phyloP scores from a whole-genome alignment of 2,329 filamentous ascomycete species.

The Trichoderma simmonsii region DNA sequence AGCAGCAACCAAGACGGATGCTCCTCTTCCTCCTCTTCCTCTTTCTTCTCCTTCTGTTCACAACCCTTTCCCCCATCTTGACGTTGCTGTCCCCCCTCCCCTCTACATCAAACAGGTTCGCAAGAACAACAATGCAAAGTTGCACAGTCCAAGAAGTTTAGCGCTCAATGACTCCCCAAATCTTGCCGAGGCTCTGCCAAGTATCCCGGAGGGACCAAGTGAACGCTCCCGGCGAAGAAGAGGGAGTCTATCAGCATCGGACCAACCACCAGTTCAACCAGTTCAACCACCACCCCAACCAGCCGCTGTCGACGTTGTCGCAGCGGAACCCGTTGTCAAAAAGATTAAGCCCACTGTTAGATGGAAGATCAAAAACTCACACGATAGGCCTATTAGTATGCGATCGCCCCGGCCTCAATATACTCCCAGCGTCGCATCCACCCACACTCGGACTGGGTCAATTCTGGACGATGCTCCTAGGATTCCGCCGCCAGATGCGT shows the following conservation, averaged over 20 bases:
- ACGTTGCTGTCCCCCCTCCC: background rate
- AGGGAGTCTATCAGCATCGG: conserved; percentile 2
- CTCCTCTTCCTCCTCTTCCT: conserved; percentile 1
- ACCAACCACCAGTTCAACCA: background rate
- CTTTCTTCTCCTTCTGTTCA: conserved; percentile 10
- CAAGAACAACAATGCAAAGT: conserved; percentile 42
- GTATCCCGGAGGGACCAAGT: conserved; percentile 49
- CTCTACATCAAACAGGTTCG: background rate
- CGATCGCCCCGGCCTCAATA: conserved; percentile 45
- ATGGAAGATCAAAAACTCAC: conserved; percentile 40
- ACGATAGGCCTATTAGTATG: conserved; percentile 39
- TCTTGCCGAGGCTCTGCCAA: conserved; percentile 43
- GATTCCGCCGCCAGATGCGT: conserved; percentile 61
- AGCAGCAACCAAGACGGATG: conserved; percentile 13
- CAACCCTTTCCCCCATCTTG: conserved; percentile 9
- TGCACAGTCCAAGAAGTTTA: conserved; percentile 37
- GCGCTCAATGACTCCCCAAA: conserved; percentile 30
- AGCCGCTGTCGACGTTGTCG: background rate
- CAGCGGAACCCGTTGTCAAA: background rate
- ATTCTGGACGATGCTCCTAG: conserved; percentile 55
- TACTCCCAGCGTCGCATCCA: conserved; percentile 51
- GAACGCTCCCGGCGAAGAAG: conserved; percentile 35
- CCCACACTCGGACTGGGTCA: conserved; percentile 43
- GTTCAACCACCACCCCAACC: background rate
- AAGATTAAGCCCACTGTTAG: conserved; percentile 16